These are phyloP conservation scores for Trichoderma guizhouense DNA, from an alignment of 2,329 filamentous ascomycete species.

Conservation along the genomic window DNA sequence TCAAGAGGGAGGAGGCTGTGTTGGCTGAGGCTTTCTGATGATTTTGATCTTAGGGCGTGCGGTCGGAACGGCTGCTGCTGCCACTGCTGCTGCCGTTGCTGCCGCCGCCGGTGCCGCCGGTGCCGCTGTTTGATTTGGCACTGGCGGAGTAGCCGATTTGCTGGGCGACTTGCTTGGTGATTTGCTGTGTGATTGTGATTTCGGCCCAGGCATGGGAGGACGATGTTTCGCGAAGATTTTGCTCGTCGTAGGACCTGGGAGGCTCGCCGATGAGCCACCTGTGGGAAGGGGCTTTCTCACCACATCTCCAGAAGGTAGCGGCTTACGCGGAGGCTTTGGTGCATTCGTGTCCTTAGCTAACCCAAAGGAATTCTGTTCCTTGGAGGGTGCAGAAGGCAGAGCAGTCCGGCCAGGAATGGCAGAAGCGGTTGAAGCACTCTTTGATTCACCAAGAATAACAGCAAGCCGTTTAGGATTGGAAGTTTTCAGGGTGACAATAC, in stretches of 20 bases:
- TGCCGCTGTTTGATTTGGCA: slow-evolving; percentile 19
- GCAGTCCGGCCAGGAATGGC: slow-evolving; percentile 29
- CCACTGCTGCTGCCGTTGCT: slow-evolving; percentile 19
- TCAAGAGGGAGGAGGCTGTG: slow-evolving; percentile 5
- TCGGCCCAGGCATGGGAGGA: slow-evolving; percentile 23
- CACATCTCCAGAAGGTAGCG: slow-evolving; percentile 20
- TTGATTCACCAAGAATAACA: slow-evolving; percentile 31
- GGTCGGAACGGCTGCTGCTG: slow-evolving; percentile 24
- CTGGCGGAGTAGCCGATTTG: slow-evolving; percentile 27
- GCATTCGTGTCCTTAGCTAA: slow-evolving; percentile 30
- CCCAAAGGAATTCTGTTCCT: slow-evolving; percentile 26
- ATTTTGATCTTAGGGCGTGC: slow-evolving; percentile 38
- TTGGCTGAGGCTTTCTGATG: slow-evolving; percentile 34
- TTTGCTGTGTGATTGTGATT: slow-evolving; percentile 18
- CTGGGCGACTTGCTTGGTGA: slow-evolving; percentile 11
- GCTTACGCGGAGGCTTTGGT: slow-evolving; percentile 37
- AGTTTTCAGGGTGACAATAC: slow-evolving; percentile 38
- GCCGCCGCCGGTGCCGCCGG: slow-evolving; percentile 26
- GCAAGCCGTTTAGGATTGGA: slow-evolving; percentile 35
- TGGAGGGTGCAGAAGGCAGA: slow-evolving; percentile 31
- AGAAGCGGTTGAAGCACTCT: slow-evolving; percentile 19
- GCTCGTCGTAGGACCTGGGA: slow-evolving; percentile 24
- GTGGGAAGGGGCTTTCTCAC: slow-evolving; percentile 35
- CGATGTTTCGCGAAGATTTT: slow-evolving; percentile 28
- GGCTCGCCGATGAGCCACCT: slow-evolving; percentile 26